phyloP scores from a whole-genome alignment of 352 stramenopile species.

The Hyaloperonospora arabidopsidis region DNA sequence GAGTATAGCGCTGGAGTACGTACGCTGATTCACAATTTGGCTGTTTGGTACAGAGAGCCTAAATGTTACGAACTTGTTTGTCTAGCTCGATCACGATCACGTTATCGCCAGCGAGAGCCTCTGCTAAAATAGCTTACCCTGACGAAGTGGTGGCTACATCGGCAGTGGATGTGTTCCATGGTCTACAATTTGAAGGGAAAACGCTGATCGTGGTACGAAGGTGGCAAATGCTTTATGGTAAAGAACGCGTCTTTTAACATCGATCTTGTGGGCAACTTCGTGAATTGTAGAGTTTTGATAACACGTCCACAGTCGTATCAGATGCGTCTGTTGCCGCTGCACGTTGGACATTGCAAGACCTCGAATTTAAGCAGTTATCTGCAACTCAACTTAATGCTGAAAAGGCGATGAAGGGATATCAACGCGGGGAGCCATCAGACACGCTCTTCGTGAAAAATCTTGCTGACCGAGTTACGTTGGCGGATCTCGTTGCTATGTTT shows the following conservation, averaged over 20 bases:
- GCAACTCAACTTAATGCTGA: slow-evolving; percentile 21
- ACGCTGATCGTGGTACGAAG: slow-evolving; percentile 44
- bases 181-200: slow-evolving; percentile 39
- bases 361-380: slow-evolving; percentile 23
- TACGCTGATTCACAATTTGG: background rate
- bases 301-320: background rate
- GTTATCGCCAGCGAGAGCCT: slow-evolving; percentile 4
- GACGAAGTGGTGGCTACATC: slow-evolving; percentile 26
- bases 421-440: slow-evolving; percentile 36
- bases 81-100: slow-evolving; percentile 21
- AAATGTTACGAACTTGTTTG: background rate
- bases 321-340: slow-evolving; percentile 1
- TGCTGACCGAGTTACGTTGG: slow-evolving; percentile 36
- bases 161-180: slow-evolving; percentile 41
- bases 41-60: background rate
- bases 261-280: background rate
- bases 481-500: slow-evolving; percentile 47
- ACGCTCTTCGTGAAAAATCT: slow-evolving; percentile 84
- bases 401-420: slow-evolving; percentile 70
- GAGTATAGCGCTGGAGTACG: slow-evolving; percentile 31
- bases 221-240: background rate
- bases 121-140: slow-evolving; percentile 23
- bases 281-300: slow-evolving; percentile 25
- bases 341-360: slow-evolving; percentile 21
- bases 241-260: background rate